Evolutionary conservation across 345 rosid species (phyloP).

Genomic region (Salix exigua): DNA sequence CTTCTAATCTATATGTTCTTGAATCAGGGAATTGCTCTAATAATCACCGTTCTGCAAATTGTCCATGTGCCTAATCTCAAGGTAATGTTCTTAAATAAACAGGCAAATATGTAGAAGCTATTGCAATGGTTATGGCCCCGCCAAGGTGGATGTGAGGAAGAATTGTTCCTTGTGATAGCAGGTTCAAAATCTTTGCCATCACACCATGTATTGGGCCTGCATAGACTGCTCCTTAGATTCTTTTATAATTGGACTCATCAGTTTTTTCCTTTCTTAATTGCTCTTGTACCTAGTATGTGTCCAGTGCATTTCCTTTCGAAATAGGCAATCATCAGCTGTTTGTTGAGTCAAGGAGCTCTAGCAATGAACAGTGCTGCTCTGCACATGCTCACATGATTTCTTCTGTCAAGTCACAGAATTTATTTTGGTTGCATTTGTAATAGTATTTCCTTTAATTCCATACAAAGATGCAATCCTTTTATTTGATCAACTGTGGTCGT

Average conservation of each 20-base stretch:
- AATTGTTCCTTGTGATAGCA: not conserved
- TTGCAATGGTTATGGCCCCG: not conserved
- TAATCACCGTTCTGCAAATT: conserved; percentile 91
- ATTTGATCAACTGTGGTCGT: not conserved
- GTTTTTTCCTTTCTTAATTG: not conserved
- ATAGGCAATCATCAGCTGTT: not conserved
- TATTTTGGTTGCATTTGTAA: not conserved
- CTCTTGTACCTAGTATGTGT: not conserved
- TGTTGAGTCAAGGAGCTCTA: not conserved
- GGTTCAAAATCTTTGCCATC: not conserved
- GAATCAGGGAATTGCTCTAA: conserved; percentile 84
- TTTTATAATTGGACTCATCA: not conserved
- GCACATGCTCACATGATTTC: not conserved
- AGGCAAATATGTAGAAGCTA: not conserved
- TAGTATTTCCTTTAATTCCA: not conserved
- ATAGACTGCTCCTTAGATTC: not conserved
- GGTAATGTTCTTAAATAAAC: conserved; percentile 37
- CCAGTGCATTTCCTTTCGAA: not conserved
- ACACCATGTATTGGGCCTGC: not conserved
- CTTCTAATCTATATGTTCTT: conserved; percentile 14
- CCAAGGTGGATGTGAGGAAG: not conserved
- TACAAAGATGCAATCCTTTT: not conserved
- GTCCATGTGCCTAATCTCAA: conserved; percentile 95
- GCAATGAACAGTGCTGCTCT: not conserved
- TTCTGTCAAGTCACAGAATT: not conserved